Base-by-base conservation (phyloP, 805 yeast genomes). In the Kodamaea kaohsiungensis region DNA sequence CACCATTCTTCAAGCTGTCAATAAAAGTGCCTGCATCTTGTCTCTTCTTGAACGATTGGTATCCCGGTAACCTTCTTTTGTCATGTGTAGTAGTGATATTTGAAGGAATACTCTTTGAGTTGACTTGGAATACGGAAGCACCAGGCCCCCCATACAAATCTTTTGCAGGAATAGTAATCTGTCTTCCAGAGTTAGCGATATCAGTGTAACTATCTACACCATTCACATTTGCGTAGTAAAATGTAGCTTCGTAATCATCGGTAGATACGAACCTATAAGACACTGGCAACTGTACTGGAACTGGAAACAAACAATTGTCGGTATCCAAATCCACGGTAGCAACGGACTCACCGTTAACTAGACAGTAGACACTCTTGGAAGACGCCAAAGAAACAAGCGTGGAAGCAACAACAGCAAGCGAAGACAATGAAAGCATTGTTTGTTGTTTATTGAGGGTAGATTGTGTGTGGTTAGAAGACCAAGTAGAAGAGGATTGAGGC, bases 81-180 rank as follows among this genome's bases (percentile, higher is more conserved):
- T 72, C 61, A 38, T 73, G 73, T 55, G 71, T 69, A 58, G 71
- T 69, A 58, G 78, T 71, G 40, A 78, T 73, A 71, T 75, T 75
- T 35, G 71, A 58, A 39, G 67, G 63, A 48, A 76, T 72, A 13
- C 62, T 47, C 57, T 63, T 52, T 13, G 53, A 59, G 56, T 64
- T 69, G 48, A 73, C 71, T 46, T 66, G 70, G 71, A 49, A 71
- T 38, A 69, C 55, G 16, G 70, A 63, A 53, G 61, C 48, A 43
- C 46, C 30, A n/a, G 67, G 62, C 6, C 33, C 17, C 46, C 60
- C 64, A 63, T 61, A 70, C 53, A 73, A 60, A 30, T 43, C 49
- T 17, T 18, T 62, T 53, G 79, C 79, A 55, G 77, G 72, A 52
- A 71, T 59, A 15, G 43, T 43, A 49, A 74, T 72, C 48, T 52